Evolutionary conservation across 140 eudicot species (phyloP).

Genomic region (Eryngium alpinum): DNA sequence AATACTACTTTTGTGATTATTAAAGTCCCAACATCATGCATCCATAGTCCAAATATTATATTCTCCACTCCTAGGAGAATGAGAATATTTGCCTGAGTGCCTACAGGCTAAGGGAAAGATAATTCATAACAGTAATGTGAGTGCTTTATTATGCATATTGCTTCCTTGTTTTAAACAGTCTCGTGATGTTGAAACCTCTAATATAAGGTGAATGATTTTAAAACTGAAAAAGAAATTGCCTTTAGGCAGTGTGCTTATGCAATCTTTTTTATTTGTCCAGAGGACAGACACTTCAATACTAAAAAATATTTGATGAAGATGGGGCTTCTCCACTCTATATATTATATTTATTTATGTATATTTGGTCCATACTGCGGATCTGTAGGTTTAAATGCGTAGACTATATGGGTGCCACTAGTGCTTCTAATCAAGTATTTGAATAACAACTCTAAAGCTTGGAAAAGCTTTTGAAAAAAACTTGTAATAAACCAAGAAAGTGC

Average conservation of each 20-base stretch:
- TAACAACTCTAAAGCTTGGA: background rate
- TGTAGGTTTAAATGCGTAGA: background rate
- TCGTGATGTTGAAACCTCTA: background rate
- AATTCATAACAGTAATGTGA: background rate
- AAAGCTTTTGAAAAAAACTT: background rate
- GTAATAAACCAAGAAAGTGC: background rate
- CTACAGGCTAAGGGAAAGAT: background rate
- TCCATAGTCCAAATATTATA: background rate
- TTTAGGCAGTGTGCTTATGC: background rate
- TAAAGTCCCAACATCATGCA: background rate
- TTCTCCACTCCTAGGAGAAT: conserved; percentile 3
- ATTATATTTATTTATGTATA: background rate
- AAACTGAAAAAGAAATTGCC: conserved; percentile 4
- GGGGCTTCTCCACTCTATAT: background rate
- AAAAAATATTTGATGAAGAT: background rate
- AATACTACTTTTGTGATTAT: background rate
- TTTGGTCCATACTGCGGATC: background rate
- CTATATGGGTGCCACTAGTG: conserved; percentile 6
- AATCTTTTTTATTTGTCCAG: conserved; percentile 1
- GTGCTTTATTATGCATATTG: background rate
- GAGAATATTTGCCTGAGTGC: background rate
- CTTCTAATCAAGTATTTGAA: background rate
- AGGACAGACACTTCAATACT: background rate
- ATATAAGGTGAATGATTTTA: background rate
- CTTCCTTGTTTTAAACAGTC: conserved; percentile 7